Percentiles rank a stretch among this genome's conserved stretches.
These are phyloP conservation scores for Crepidotus variabilis DNA, from an alignment of 768 basidiomycete species.

Conservation along the genomic window DNA sequence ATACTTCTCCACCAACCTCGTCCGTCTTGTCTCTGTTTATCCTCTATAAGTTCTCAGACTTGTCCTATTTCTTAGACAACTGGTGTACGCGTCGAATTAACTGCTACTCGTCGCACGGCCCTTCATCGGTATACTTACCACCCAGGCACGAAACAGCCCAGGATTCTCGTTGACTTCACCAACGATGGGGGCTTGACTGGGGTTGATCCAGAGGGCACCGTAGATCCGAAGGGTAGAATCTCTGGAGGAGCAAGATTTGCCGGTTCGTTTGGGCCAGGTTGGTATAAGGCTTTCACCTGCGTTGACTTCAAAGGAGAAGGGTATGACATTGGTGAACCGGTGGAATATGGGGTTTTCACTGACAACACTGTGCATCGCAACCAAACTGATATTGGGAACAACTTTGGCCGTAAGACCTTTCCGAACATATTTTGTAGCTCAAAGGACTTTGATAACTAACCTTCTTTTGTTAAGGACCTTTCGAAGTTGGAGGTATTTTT, in stretches of 20 bases:
- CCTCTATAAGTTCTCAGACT: not conserved
- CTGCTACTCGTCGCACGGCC: slow-evolving; percentile 55
- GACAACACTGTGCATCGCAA: slow-evolving; percentile 44
- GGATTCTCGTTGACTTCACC: slow-evolving; percentile 57
- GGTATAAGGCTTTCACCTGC: slow-evolving; percentile 56
- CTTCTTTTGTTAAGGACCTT: slow-evolving; percentile 9
- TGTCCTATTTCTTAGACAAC: not conserved
- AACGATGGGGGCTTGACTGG: slow-evolving; percentile 57
- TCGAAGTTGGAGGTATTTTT: slow-evolving; percentile 48
- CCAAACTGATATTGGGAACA: slow-evolving; percentile 20
- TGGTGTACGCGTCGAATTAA: slow-evolving; percentile 37
- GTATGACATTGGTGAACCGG: slow-evolving; percentile 39
- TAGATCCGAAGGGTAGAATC: slow-evolving; percentile 47
- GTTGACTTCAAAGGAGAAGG: slow-evolving; percentile 58
- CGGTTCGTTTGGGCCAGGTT: slow-evolving; percentile 55
- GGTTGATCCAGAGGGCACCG: slow-evolving; percentile 41
- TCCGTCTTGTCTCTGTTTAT: slow-evolving; percentile 16
- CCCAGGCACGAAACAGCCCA: slow-evolving; percentile 39
- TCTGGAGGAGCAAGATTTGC: slow-evolving; percentile 44
- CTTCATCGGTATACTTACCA: slow-evolving; percentile 60
- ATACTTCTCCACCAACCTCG: slow-evolving; percentile 62
- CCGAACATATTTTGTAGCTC: not conserved
- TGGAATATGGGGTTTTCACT: slow-evolving; percentile 53
- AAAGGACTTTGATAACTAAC: not conserved
- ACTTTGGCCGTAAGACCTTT: not conserved